Base-by-base conservation (phyloP, 768 basidiomycete genomes). In the Hortiboletus campestris region DNA sequence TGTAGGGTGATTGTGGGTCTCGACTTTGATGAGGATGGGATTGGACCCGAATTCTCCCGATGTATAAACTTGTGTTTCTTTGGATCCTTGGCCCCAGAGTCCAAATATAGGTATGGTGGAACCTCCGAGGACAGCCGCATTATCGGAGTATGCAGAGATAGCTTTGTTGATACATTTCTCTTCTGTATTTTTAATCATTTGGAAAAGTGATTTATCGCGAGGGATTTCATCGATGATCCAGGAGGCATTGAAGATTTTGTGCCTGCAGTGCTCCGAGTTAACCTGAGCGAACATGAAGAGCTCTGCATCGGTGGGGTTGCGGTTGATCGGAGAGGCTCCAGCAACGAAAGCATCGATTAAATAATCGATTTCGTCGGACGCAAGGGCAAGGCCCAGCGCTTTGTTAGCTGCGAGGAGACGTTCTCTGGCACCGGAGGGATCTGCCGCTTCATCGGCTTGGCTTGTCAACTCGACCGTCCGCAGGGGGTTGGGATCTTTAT, bases 281-380 rank as follows among this genome's bases (percentile, higher is more conserved):
- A 99, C 96, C 68, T 99, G 97, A 4, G 97, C 96, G 72, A 98
- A 99, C 97, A 98, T 99, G 82, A 99, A 99, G 9, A 99, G 79
- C 70, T 99, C 97, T 4, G 96, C 95, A 68, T 98, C 97, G 38
- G 91, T 97, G 9, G 96, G 97, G 67, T 93, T 88, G 35, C 95
- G 85, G 46, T 79, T 78, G 71, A 89, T 84, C 1, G 89, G 80
- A 13, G 78, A 67, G 6, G 76, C 55, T 6, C 89, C 88, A n/a
- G 87, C 78, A 28, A 91, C 79, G 72, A 94, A 99, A 12, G 91
- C 94, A 50, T 89, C 80, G 60, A 97, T 81, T 59, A 98, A 85
- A 72, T 98, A 99, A 63, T 88, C 83, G 58, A 98, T 91, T 70
- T 99, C 97, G 52, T 94, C 89, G 0, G 81, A 63, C 0, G 94